Evolutionary conservation across 495 filamentous ascomycete genomes (phyloP), one percentile per base, ranked within the genome.

Genomic region (Podospora anserina): DNA sequence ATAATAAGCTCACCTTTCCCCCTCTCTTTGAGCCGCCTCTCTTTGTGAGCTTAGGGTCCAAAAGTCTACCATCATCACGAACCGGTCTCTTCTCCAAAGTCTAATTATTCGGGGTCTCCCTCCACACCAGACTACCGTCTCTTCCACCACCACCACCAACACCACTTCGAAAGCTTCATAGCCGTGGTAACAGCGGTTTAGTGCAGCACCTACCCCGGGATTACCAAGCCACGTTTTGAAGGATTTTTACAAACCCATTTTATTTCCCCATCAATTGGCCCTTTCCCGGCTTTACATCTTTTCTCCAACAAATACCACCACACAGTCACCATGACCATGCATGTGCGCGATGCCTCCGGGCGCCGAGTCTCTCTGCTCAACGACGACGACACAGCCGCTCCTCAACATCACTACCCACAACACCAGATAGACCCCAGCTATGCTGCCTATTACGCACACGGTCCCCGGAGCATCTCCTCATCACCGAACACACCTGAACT

Each of bases 281-380:
- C n/a, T 19, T 60, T 49, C n/a, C 61, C 60, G 23, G 15, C 57
- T 16, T 57, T 39, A 53, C 53, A 32, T 55, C 27, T 32, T 49
- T 49, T 13, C 39, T 49, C 20, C 28, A 26, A 55, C 44, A 15
- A 20, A 32, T 19, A 60, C 28, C n/a, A 44, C 65, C 32, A 16
- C 27, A 26, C 62, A 32, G 39, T 57, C 66, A 68, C 66, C 73
- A 34, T 65, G 73, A 78, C 67, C 66, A 85, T 85, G 84, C 80
- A 84, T 63, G 80, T 78, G 28, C 75, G 77, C 70, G 79, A 85
- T 72, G 80, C 83, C 60, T 77, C 78, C n/a, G 84, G 84, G 63
- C 82, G 81, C 57, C 76, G 77, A 70, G 82, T 86, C 57, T 85
- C 84, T 57, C 77, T 86, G n/a, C 76, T 86, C 30, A 86, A 86